These are phyloP conservation scores for Ganoderma sinense DNA, from an alignment of 1,284 basidiomycete species.

Conservation along the genomic window DNA sequence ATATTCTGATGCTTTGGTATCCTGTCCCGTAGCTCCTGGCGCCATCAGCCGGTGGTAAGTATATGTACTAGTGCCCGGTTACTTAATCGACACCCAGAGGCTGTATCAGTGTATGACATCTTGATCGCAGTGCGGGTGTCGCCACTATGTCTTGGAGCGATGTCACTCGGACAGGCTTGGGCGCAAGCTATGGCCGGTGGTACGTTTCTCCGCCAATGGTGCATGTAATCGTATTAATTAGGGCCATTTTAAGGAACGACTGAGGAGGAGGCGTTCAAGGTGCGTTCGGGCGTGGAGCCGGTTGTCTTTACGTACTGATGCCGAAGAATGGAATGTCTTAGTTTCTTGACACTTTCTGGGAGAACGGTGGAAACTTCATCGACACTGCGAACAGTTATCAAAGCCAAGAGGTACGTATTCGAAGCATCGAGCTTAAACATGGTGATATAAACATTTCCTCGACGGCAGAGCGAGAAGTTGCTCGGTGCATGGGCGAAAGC, in stretches of 20 bases:
- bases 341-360: slow-evolving; percentile 44
- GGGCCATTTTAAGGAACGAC: not conserved
- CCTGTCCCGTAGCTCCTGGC: slow-evolving; percentile 10
- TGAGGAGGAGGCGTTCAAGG: slow-evolving; percentile 21
- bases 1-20: not conserved
- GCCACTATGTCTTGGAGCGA: slow-evolving; percentile 23
- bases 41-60: slow-evolving; percentile 20
- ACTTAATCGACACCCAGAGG: not conserved
- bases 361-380: slow-evolving; percentile 44
- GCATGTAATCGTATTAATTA: not conserved
- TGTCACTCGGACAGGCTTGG: slow-evolving; percentile 25
- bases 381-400: slow-evolving; percentile 44
- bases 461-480: slow-evolving; percentile 34
- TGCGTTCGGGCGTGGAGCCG: not conserved
- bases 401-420: slow-evolving; percentile 29
- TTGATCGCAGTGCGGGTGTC: slow-evolving; percentile 20
- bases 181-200: slow-evolving; percentile 11
- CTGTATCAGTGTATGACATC: not conserved
- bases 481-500: slow-evolving; percentile 51
- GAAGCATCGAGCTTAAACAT: not conserved
- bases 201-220: not conserved
- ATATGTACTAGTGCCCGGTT: too few species aligned
- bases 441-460: not conserved
- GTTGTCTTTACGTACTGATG: not conserved
- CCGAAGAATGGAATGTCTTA: not conserved